Evolutionary conservation across 1,284 basidiomycete genomes (phyloP), one percentile per base, ranked within the genome.

Genomic region (Anthracocystis walkeri): DNA sequence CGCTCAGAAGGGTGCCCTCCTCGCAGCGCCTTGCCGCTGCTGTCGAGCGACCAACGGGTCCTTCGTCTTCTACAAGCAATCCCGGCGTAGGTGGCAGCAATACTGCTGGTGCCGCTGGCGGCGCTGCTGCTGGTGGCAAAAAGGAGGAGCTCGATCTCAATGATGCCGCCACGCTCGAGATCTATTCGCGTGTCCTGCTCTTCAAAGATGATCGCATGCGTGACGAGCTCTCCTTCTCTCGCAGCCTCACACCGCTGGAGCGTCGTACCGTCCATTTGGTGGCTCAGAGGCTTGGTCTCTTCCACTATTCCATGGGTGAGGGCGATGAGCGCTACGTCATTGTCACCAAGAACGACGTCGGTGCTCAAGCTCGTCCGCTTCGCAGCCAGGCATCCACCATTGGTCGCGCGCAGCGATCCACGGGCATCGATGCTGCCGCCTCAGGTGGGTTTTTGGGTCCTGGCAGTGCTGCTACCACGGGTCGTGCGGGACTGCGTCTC

Each of bases 181-280:
- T 99, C 79, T 99, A 98, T 86, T 98, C 96, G 62, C 90, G 95
- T 75, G 94, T 98, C 61, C 87, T 98, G 50, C 89, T 98, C 45
- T 99, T 99, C 91, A 97, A 97, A 87, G 95, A 97, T 81, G 96
- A 99, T 85, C 91, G 90, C 74, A 95, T 99, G 93, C 90, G 97
- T 35, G 96, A 99, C 81, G 96, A 99, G 86, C 90, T 99, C 44
- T 93, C 94, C 5, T 98, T 99, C 85, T 95, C 95, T 35, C 88
- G 93, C 69, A 91, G 91, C 20, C 89, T 98, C 20, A 89, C 90
- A 21, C 90, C 94, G 18, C 92, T 92, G 82, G 95, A 98, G 86
- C 88, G 96, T 57, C 89, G 95, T 69, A 92, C 95, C 20, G 96
- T 99, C 20, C 96, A 99, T 85, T 89, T 98, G 59, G 92, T 99